Percentiles rank a stretch among this genome's conserved stretches.
phyloP scores from a whole-genome alignment of 495 filamentous ascomycete genomes.

The Stereocaulon alpinum region DNA sequence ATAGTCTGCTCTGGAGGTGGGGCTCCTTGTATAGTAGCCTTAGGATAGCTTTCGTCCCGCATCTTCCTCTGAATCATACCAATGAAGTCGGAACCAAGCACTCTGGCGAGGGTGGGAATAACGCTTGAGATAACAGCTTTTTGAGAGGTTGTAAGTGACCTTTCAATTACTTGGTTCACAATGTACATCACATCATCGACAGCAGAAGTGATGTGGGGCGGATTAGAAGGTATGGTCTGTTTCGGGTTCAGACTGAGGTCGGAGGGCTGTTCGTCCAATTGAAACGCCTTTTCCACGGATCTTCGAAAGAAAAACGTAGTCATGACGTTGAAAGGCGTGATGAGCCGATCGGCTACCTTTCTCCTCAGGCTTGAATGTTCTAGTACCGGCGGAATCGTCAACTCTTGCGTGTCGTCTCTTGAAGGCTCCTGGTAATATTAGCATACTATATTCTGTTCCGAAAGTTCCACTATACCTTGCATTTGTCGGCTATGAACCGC shows the following conservation, averaged over 20 bases:
- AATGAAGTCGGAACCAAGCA: constrained; percentile 89
- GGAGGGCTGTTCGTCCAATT: constrained; percentile 86
- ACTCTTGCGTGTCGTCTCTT: constrained; percentile 28
- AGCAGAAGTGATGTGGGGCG: constrained; percentile 87
- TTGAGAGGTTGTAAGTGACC: constrained; percentile 78
- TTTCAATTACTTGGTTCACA: constrained; percentile 79
- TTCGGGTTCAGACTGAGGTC: constrained; percentile 65
- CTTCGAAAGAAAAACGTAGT: constrained; percentile 93
- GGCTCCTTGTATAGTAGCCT: constrained; percentile 59
- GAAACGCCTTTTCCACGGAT: constrained; percentile 93
- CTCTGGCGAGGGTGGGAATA: constrained; percentile 66
- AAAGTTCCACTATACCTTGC: constrained; percentile 44
- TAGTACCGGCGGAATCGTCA: constrained; percentile 59
- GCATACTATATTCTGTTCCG: neutral
- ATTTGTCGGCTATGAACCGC: constrained; percentile 79
- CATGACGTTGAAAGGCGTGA: constrained; percentile 72
- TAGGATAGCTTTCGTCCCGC: constrained; percentile 88
- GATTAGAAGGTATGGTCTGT: constrained; percentile 55
- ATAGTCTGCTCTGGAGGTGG: constrained; percentile 76
- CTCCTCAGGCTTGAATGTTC: constrained; percentile 59
- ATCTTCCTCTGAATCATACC: constrained; percentile 96
- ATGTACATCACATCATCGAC: constrained; percentile 99
- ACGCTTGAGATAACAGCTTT: constrained; percentile 61
- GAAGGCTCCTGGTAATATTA: constrained; percentile 33
- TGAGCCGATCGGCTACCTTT: constrained; percentile 65